phyloP scores from a whole-genome alignment of 225 moss, liverwort and hornwort genomes.

The Takakia lepidozioides region DNA sequence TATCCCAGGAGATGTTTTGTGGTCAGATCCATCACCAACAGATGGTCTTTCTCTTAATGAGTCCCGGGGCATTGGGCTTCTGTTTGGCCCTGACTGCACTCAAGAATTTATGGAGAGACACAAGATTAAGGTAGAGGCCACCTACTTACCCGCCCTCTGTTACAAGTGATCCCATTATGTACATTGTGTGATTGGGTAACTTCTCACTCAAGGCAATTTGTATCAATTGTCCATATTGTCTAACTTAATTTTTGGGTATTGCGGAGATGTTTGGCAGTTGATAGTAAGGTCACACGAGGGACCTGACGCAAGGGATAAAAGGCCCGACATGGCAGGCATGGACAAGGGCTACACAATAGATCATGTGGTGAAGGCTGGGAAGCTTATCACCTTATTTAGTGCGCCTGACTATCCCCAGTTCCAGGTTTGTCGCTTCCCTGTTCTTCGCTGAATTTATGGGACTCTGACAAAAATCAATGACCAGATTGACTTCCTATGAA shows the following conservation, averaged over 20 bases:
- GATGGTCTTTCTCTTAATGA: slow-evolving; percentile 79
- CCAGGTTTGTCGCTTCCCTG: slow-evolving; percentile 44
- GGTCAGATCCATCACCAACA: slow-evolving; percentile 83
- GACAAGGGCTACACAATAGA: slow-evolving; percentile 89
- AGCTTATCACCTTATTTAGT: slow-evolving; percentile 95
- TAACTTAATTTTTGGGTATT: slow-evolving; percentile 5
- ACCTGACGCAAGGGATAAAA: slow-evolving; percentile 96
- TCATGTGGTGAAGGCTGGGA: slow-evolving; percentile 93
- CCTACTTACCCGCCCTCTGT: too few species aligned
- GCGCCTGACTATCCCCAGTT: slow-evolving; percentile 99
- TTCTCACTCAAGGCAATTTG: too few species aligned
- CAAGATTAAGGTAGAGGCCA: slow-evolving; percentile 80
- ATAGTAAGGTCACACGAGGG: slow-evolving; percentile 98
- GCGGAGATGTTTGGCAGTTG: slow-evolving; percentile 57
- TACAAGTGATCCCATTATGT: too few species aligned
- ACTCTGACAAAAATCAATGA: not conserved
- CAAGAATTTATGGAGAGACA: slow-evolving; percentile 99
- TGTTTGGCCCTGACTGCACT: slow-evolving; percentile 96
- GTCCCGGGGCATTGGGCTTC: slow-evolving; percentile 83
- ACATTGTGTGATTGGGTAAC: too few species aligned
- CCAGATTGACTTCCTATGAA: too few species aligned
- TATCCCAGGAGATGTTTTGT: slow-evolving; percentile 82
- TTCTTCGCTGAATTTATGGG: not conserved
- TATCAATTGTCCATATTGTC: too few species aligned
- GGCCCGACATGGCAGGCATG: slow-evolving; percentile 92